Evolutionary conservation across 2,329 filamentous ascomycete species (phyloP).

Genomic region (Aschersonia sp.): DNA sequence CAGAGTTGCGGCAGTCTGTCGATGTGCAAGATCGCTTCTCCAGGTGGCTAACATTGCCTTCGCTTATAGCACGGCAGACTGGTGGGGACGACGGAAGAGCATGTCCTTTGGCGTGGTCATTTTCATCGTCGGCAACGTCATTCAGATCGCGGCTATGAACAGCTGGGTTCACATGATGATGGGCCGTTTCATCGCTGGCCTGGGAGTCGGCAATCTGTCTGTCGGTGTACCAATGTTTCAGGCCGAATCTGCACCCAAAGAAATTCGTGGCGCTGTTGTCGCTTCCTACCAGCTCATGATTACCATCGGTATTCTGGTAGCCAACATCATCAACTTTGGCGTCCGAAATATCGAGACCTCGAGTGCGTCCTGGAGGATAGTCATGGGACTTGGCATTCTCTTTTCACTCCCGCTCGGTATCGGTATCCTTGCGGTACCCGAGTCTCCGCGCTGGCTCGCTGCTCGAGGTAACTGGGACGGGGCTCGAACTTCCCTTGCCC

Average conservation of each 20-base stretch:
- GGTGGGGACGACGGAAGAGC: conserved; percentile 40
- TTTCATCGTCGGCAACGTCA: conserved; percentile 48
- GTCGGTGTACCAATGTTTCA: conserved; percentile 55
- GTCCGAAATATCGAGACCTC: conserved; percentile 25
- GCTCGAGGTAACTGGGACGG: conserved; percentile 29
- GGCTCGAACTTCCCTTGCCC: conserved; percentile 33
- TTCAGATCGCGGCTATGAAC: conserved; percentile 45
- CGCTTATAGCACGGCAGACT: conserved; percentile 31
- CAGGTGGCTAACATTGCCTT: neutral
- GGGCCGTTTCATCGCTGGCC: conserved; percentile 50
- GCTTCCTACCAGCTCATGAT: conserved; percentile 62
- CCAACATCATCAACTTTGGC: conserved; percentile 40
- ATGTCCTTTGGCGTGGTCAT: conserved; percentile 37
- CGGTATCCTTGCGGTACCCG: conserved; percentile 38
- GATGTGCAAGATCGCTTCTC: neutral
- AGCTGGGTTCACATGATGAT: conserved; percentile 52
- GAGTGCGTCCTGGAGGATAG: conserved; percentile 43
- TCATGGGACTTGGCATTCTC: conserved; percentile 40
- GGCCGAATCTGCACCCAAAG: conserved; percentile 44
- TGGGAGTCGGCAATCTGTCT: conserved; percentile 52
- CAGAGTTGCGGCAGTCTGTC: neutral
- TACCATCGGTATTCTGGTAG: conserved; percentile 50
- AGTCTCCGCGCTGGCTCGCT: conserved; percentile 42
- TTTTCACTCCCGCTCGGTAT: conserved; percentile 36
- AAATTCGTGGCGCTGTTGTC: conserved; percentile 51